These are phyloP conservation scores for Cornus florida DNA, from an alignment of 148 eudicot genomes.

Conservation along the genomic window DNA sequence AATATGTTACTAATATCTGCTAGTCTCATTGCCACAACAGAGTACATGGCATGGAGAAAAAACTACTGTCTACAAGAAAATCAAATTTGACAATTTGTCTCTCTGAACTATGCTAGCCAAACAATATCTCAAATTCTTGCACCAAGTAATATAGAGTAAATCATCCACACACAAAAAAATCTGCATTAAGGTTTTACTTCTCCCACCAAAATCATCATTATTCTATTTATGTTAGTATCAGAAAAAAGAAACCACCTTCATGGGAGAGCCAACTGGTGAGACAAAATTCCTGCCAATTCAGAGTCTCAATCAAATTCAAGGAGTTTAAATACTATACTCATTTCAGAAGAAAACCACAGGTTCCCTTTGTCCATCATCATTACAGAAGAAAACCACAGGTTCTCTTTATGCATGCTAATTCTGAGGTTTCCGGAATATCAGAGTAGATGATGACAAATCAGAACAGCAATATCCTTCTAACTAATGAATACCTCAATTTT, in stretches of 20 bases:
- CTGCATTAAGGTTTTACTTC: neutral
- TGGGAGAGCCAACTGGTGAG: neutral
- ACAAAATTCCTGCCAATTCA: slow-evolving; percentile 3
- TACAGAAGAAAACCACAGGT: neutral
- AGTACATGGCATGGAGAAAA: neutral
- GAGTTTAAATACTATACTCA: neutral
- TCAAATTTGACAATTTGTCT: neutral
- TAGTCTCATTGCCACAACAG: neutral
- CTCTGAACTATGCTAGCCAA: neutral
- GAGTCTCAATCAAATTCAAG: neutral
- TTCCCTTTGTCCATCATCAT: neutral
- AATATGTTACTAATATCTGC: neutral
- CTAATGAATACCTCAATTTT: neutral
- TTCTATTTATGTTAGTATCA: neutral
- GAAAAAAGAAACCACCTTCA: neutral
- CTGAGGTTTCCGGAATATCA: neutral
- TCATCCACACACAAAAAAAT: neutral
- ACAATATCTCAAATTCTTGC: neutral
- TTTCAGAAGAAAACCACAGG: too few species aligned
- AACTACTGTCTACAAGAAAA: neutral
- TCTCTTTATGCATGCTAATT: neutral
- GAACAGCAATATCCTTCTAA: neutral
- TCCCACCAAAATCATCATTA: neutral
- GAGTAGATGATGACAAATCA: neutral
- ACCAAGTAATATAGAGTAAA: neutral